Conservation (phyloP, 2,329 filamentous ascomycete species). For the Sporothrix humicola region DNA sequence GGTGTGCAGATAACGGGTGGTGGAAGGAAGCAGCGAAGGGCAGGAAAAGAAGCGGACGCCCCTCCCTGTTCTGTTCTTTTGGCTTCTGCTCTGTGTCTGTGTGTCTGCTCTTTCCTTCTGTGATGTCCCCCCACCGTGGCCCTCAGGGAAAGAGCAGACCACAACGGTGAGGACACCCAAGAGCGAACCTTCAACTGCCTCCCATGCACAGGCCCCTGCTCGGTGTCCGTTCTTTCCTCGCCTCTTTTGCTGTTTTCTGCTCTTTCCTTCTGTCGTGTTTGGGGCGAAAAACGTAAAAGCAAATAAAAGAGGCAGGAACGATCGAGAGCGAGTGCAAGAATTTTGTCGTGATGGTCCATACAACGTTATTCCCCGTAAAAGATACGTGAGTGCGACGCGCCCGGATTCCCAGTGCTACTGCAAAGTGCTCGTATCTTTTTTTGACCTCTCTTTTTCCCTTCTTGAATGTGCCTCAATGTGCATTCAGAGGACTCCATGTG, state of each 20-base stretch:
- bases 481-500: conserved; percentile 34
- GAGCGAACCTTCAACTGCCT: neutral
- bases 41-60: conserved; percentile 23
- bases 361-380: neutral
- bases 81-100: neutral
- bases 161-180: neutral
- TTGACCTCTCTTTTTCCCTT: neutral
- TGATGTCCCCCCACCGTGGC: neutral
- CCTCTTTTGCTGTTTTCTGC: conserved; percentile 6
- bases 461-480: neutral
- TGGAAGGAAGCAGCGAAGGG: neutral
- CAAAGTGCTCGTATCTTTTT: conserved; percentile 17
- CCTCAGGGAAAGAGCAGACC: neutral
- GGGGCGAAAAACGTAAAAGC: conserved; percentile 45
- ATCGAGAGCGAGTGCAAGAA: neutral
- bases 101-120: neutral
- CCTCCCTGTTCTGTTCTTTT: conserved; percentile 24
- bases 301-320: conserved; percentile 43
- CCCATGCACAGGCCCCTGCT: conserved; percentile 1
- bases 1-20: conserved; percentile 30
- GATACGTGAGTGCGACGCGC: neutral
- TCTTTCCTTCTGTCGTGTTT: conserved; percentile 32
- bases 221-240: conserved; percentile 40
- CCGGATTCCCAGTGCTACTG: conserved; percentile 6
- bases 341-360: neutral